Conservation (phyloP, 495 filamentous ascomycete genomes). For the Trichoderma asperelloides region DNA sequence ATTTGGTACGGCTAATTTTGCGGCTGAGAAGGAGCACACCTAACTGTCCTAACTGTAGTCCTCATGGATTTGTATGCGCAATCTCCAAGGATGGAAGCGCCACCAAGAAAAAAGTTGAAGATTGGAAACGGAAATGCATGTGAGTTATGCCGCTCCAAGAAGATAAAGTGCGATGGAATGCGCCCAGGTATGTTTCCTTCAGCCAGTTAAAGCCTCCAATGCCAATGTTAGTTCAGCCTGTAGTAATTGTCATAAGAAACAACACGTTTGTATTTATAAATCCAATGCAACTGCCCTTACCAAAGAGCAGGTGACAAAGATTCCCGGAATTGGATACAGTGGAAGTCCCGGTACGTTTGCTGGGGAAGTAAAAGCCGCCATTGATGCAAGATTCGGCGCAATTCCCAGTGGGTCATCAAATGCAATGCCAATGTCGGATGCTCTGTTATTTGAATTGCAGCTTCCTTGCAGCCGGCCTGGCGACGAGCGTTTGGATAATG, state of each 20-base stretch:
- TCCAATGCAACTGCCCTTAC: too few relatives aligned
- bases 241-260: background rate
- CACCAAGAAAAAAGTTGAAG: background rate
- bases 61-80: background rate
- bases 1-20: too few relatives aligned
- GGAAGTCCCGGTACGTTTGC: background rate
- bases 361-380: background rate
- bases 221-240: background rate
- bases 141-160: conserved; percentile 18
- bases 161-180: conserved; percentile 22
- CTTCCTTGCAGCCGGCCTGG: background rate
- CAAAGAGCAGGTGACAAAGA: background rate
- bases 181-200: conserved; percentile 17
- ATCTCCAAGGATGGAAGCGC: background rate
- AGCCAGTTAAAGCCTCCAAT: background rate
- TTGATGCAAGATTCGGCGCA: background rate
- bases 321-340: background rate
- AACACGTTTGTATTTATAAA: background rate
- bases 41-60: too few relatives aligned
- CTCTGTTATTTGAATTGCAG: background rate
- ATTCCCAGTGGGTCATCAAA: background rate
- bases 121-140: conserved; percentile 14
- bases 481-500: background rate
- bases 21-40: too few relatives aligned
- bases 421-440: background rate